Evolutionary conservation across 768 basidiomycete genomes (phyloP).

Genomic region (Cystofilobasidium macerans): DNA sequence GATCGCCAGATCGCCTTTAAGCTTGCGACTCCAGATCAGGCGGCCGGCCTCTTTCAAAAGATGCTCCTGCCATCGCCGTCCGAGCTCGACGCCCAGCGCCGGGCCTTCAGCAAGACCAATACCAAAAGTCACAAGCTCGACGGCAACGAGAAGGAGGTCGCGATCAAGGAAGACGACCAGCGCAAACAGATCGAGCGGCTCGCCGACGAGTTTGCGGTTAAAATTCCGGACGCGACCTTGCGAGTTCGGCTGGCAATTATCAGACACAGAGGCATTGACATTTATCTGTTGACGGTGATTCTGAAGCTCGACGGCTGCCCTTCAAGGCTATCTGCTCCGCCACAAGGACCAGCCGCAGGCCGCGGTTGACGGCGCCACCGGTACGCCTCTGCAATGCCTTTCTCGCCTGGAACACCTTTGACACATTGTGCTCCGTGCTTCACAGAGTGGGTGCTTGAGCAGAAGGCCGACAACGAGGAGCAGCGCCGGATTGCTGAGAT

Average conservation of each 20-base stretch:
- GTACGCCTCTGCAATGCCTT: background rate
- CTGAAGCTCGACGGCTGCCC: constrained; percentile 42
- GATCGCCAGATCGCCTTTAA: constrained; percentile 68
- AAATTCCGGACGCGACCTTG: background rate
- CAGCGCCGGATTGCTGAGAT: background rate
- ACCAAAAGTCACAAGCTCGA: constrained; percentile 27
- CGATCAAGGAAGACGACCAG: constrained; percentile 58
- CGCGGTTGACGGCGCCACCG: constrained; percentile 60
- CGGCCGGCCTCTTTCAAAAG: constrained; percentile 51
- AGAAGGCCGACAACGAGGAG: background rate
- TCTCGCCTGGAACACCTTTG: background rate
- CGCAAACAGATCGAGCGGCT: constrained; percentile 41
- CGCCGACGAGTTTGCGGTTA: background rate
- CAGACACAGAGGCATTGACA: too few relatives aligned
- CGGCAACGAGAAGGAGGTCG: constrained; percentile 38
- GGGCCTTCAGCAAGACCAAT: constrained; percentile 4
- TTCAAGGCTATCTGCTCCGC: constrained; percentile 71
- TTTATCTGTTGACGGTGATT: constrained; percentile 35
- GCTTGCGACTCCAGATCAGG: constrained; percentile 60
- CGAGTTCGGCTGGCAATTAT: constrained; percentile 32
- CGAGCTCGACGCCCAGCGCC: constrained; percentile 14
- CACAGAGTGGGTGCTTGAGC: background rate
- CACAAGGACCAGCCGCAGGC: constrained; percentile 53
- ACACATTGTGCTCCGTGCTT: background rate
- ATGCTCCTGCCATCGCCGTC: constrained; percentile 34